phyloP scores from a whole-genome alignment of 2,329 filamentous ascomycete genomes.

The Phialocephala subalpina region DNA sequence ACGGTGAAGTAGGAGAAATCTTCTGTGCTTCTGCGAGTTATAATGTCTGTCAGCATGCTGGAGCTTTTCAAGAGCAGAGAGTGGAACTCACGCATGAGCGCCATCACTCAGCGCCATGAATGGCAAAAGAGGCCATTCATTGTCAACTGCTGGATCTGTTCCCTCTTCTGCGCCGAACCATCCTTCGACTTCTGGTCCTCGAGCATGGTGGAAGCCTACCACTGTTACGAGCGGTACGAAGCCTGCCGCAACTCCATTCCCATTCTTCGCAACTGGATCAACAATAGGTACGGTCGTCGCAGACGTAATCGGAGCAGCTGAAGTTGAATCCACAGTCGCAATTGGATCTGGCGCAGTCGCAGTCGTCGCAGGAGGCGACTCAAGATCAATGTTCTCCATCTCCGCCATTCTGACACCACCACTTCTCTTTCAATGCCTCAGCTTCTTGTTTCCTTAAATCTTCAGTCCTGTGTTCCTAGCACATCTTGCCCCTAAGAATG shows the following conservation, averaged over 20 bases:
- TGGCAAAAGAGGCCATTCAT: slow-evolving; percentile 90
- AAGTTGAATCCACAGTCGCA: no score
- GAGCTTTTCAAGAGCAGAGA: background rate
- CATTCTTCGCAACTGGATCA: slow-evolving; percentile 15
- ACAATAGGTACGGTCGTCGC: slow-evolving; percentile 20
- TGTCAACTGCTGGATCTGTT: slow-evolving; percentile 79
- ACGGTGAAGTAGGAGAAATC: slow-evolving; percentile 99
- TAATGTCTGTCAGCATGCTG: background rate
- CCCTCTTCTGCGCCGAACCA: slow-evolving; percentile 85
- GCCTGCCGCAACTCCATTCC: slow-evolving; percentile 31
- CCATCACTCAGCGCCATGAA: slow-evolving; percentile 98
- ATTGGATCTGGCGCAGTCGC: background rate
- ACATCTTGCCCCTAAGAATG: background rate
- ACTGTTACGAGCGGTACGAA: slow-evolving; percentile 78
- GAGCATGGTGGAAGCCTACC: slow-evolving; percentile 85
- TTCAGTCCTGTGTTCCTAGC: background rate
- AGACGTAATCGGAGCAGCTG: background rate
- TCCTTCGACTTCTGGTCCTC: slow-evolving; percentile 90
- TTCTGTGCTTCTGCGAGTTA: slow-evolving; percentile 73
- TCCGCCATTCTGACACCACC: slow-evolving; percentile 13
- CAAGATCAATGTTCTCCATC: slow-evolving; percentile 33
- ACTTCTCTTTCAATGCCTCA: background rate
- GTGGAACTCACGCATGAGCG: slow-evolving; percentile 78
- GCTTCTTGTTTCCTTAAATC: background rate
- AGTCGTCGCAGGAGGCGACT: slow-evolving; percentile 16